Evolutionary conservation across 176 grass and related monocot species (phyloP), one percentile per base, ranked within the genome.

Genomic region (Eleusine coracana): DNA sequence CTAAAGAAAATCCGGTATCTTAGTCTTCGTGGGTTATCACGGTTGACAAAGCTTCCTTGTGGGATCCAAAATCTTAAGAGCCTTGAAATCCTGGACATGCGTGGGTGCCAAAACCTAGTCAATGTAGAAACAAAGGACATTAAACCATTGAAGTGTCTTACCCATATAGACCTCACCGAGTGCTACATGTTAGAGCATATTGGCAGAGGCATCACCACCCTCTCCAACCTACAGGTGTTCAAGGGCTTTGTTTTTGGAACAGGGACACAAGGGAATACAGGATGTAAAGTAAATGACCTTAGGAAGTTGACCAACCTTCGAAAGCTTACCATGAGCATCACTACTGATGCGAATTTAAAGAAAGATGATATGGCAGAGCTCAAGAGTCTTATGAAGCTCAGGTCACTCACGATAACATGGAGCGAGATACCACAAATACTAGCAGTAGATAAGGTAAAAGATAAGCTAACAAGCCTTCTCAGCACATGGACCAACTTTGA

Each of bases 181-280:
- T 91, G 89, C 77, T 91, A 85, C 49, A 82, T 91, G 89, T 42
- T 91, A 5, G 85, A 91, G 48, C 55, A 88, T 49, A 85, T 91
- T 44, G 48, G 37, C 1, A 2, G 2, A 2, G 85, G 44, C 5
- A 52, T 91, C 9, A 58, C 37, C 7, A 39, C 20, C 38, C 85
- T 91, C 3, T 8, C 77, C 0, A 50, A 82, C 67, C 51, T 86
- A 29, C 83, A 4, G 0, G 88, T 89, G 39, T 73, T 86, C 59
- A 89, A 86, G 73, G 83, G 88, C 15, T 89, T 89, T 29, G 56
- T 89, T 3, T 89, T 89, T 7, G 21, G 73, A 6, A 10, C 54
- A 5, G 58, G 49, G 28, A 9, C 10, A 36, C 63, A 46, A 36
- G 5, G 77, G 13, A 34, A 16, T 6, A 41, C 10, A 1, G 42